These are phyloP conservation scores for Cladorrhinum sp. DNA, from an alignment of 2,329 filamentous ascomycete species.

Conservation along the genomic window DNA sequence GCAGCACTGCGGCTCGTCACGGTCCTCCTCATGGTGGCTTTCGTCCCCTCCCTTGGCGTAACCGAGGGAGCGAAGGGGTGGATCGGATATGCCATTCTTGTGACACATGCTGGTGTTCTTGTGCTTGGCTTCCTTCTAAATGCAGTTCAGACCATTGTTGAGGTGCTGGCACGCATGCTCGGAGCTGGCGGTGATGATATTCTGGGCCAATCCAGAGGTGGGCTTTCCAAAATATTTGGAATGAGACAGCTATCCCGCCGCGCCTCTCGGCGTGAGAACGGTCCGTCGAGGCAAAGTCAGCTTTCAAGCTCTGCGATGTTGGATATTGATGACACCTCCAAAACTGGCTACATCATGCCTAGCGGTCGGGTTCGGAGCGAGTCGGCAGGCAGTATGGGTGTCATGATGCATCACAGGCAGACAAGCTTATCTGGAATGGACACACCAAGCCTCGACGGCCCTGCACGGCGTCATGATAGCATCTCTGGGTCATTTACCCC, in stretches of 20 bases:
- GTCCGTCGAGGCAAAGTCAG: slow-evolving; percentile 72
- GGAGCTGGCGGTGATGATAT: slow-evolving; percentile 77
- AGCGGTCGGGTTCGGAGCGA: slow-evolving; percentile 57
- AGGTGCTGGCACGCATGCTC: slow-evolving; percentile 77
- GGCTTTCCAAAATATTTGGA: slow-evolving; percentile 84
- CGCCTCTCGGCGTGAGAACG: slow-evolving; percentile 56
- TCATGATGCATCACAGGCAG: slow-evolving; percentile 45
- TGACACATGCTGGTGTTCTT: slow-evolving; percentile 80
- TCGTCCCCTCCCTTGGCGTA: slow-evolving; percentile 78
- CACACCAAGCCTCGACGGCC: slow-evolving; percentile 40
- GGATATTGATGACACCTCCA: slow-evolving; percentile 62
- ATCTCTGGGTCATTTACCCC: slow-evolving; percentile 65
- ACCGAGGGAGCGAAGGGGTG: slow-evolving; percentile 80
- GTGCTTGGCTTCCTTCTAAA: slow-evolving; percentile 93
- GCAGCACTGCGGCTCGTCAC: slow-evolving; percentile 72
- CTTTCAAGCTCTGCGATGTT: slow-evolving; percentile 81
- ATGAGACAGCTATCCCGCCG: slow-evolving; percentile 83
- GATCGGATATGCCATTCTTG: slow-evolving; percentile 88
- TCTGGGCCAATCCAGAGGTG: slow-evolving; percentile 70
- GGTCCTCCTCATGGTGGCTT: slow-evolving; percentile 74
- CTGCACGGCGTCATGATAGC: slow-evolving; percentile 48
- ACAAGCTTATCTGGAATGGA: slow-evolving; percentile 56
- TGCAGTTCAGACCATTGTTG: slow-evolving; percentile 82
- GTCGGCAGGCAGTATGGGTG: slow-evolving; percentile 57
- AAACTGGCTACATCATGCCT: slow-evolving; percentile 55